Evolutionary conservation across 495 filamentous ascomycete genomes (phyloP).

Genomic region (Penicillium ochrochloron): DNA sequence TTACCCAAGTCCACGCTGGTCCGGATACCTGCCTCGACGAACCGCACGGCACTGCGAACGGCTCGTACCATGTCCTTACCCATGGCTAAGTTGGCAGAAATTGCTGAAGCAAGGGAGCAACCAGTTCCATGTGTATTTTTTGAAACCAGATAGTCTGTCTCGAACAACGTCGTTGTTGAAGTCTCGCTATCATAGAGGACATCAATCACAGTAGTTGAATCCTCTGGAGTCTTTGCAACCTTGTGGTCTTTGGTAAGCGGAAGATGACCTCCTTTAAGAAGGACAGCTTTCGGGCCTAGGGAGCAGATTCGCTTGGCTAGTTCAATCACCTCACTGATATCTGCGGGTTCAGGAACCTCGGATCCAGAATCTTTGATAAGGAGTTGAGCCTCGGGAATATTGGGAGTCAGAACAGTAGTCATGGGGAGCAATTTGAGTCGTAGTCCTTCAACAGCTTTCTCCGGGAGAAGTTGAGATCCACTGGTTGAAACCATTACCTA

Average conservation of each 20-base stretch:
- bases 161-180: slow-evolving; percentile 53
- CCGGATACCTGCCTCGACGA: slow-evolving; percentile 83
- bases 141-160: slow-evolving; percentile 68
- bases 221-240: slow-evolving; percentile 56
- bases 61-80: slow-evolving; percentile 64
- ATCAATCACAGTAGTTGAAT: slow-evolving; percentile 71
- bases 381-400: slow-evolving; percentile 84
- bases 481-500: slow-evolving; percentile 94
- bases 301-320: slow-evolving; percentile 68
- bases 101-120: slow-evolving; percentile 91
- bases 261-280: slow-evolving; percentile 93
- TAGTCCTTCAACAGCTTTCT: slow-evolving; percentile 67
- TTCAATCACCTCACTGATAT: slow-evolving; percentile 62
- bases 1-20: slow-evolving; percentile 73
- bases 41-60: slow-evolving; percentile 72
- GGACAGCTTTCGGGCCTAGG: slow-evolving; percentile 76
- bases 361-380: slow-evolving; percentile 65
- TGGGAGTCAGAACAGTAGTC: slow-evolving; percentile 85
- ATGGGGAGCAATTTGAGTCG: slow-evolving; percentile 71
- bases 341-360: slow-evolving; percentile 52
- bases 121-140: slow-evolving; percentile 94
- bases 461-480: slow-evolving; percentile 74
- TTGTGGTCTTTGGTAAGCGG: slow-evolving; percentile 67
- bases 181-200: slow-evolving; percentile 67
- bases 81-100: slow-evolving; percentile 82